Evolutionary conservation across 306 rosid species (phyloP), one percentile per base, ranked within the genome.

Genomic region (Adenanthera pavonina): DNA sequence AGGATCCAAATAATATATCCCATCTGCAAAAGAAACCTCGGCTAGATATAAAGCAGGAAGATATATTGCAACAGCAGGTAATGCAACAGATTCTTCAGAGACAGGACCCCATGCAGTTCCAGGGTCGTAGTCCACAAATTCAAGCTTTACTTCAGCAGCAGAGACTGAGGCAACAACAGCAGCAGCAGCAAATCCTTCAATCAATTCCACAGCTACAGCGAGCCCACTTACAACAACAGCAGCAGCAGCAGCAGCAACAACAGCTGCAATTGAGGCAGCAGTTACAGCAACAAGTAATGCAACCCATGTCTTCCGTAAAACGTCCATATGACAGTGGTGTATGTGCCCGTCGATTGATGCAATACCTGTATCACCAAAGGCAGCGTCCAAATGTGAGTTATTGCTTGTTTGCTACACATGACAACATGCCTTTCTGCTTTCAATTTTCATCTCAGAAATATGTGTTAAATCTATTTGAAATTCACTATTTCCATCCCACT

Each of bases 311-410:
- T 76, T 75, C 86, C n/a, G 44, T 81, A 78, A 95, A 95, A 87
- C 97, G 93, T 4, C 94, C 94, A 8, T 84, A 78, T 87, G 99
- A 96, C 46, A 79, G 89, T 77, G 91, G 99, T 53, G 97, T 96
- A 13, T 96, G 99, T 88, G 86, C 95, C 41, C 99, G 98, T 40
- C 94, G 99, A 65, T 78, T 96, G 89, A 94, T 93, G 99, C 99
- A 96, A 79, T 96, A 93, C 81, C 85, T 96, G 33, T 96, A 93
- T 85, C 99, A 93, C 86, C 98, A 93, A 88, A 89, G 94, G 79
- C 95, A 96, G 76, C 89, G 99, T 0, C 97, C 94, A 49, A 59
- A 72, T 19, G 99, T 93, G 84, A 92, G 97, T 86, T 78, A 8
- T 49, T 78, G 38, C 62, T 71, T 77, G 60, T 75, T 72, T 75